Evolutionary conservation across 2,329 filamentous ascomycete species (phyloP), one percentile per base, ranked within the genome.

Genomic region (Cytospora piceicola): DNA sequence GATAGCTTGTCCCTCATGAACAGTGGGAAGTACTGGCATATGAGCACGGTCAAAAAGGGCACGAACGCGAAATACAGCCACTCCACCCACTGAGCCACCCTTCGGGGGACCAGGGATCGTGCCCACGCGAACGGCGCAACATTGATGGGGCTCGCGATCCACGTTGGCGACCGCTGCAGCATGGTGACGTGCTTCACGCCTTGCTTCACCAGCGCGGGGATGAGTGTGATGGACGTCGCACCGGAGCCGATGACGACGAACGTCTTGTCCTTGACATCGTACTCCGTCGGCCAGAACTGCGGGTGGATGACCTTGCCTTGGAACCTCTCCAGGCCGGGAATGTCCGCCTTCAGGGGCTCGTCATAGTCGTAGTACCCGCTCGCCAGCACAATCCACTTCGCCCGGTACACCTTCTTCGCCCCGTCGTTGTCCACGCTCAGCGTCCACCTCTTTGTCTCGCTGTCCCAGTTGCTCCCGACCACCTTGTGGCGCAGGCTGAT

Each of bases 261-360:
- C 27, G 86, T 83, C 73, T 92, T 91, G 75, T 81, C 78, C 11
- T 80, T 77, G 75, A 90, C 91, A 72, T 92, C 86, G 64, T 88
- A 79, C 0, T 89, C 89, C 89, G 90, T 92, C 77, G 91, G 92
- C 70, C 93, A 90, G 0, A 55, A 90, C 78, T 73, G 90, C 90
- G 90, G 90, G 68, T 92, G 90, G 1, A 91, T 79, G 17, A 87
- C 77, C 49, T 66, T 72, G 54, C 78, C 80, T 12, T 72, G 22
- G 46, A 80, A 80, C n/a, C 69, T 70, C 0, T 74, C 69, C 11
- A 80, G 72, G 6, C 79, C 79, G 42, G 77, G 77, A 6, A 80
- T 90, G 0, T 75, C 71, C 0, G 84, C 76, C 58, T 83, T 71
- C 24, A 90, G 77, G 0, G 88, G 86, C n/a, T 82, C 76, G 9